Conservation (phyloP, 2,329 filamentous ascomycete species). For the Penicillium sp. region DNA sequence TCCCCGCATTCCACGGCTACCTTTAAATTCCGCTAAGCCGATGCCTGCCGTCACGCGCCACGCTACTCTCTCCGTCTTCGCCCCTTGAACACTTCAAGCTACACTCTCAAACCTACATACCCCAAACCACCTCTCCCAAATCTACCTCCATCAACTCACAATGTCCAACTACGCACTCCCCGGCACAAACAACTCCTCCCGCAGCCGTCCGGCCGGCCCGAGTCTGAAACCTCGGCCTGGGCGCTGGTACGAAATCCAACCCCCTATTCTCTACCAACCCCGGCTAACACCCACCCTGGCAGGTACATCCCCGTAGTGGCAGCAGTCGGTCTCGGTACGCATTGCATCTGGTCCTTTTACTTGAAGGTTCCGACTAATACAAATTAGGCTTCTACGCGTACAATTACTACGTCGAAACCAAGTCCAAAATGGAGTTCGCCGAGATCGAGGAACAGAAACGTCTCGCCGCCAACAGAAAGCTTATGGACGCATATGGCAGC, state of each 20-base stretch:
- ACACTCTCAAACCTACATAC: background rate
- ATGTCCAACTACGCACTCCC: slow-evolving; percentile 24
- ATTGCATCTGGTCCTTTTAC: too few relatives aligned
- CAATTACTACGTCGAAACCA: slow-evolving; percentile 21
- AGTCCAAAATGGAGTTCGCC: slow-evolving; percentile 8
- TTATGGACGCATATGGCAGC: slow-evolving; percentile 50
- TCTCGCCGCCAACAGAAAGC: slow-evolving; percentile 36
- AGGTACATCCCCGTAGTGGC: slow-evolving; percentile 23
- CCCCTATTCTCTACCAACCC: background rate
- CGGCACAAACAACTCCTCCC: slow-evolving; percentile 17
- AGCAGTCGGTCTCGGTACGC: slow-evolving; percentile 20
- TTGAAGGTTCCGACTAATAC: slow-evolving; percentile 2
- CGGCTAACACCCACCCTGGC: background rate
- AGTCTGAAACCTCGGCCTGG: slow-evolving; percentile 15
- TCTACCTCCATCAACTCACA: background rate
- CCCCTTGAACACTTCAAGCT: background rate
- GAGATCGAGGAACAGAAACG: slow-evolving; percentile 32
- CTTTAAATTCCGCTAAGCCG: slow-evolving; percentile 7
- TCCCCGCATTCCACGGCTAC: slow-evolving; percentile 17
- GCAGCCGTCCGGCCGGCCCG: slow-evolving; percentile 9
- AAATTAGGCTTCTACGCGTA: slow-evolving; percentile 25
- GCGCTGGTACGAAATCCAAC: slow-evolving; percentile 15
- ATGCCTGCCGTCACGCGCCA: slow-evolving; percentile 6
- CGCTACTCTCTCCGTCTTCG: background rate
- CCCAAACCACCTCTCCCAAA: background rate